Evolutionary conservation across 2,329 filamentous ascomycete genomes (phyloP).

Genomic region (Aspergillus persii): DNA sequence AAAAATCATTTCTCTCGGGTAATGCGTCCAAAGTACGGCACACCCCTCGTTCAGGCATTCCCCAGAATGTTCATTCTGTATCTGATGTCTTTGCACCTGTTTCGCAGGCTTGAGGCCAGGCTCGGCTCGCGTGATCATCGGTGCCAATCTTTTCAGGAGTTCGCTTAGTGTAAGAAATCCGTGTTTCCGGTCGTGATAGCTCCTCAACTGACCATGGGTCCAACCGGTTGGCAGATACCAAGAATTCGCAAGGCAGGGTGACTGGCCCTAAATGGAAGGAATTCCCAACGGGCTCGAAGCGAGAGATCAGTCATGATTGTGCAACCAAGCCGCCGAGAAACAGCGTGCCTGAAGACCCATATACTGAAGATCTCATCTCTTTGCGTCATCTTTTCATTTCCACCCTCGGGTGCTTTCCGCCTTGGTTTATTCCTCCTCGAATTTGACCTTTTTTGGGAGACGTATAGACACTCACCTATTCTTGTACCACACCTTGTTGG

Average conservation of each 20-base stretch:
- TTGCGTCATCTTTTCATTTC: conserved; percentile 6
- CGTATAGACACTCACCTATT: conserved; percentile 7
- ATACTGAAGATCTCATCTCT: conserved; percentile 21
- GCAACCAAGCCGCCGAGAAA: conserved; percentile 4
- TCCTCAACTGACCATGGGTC: conserved; percentile 4
- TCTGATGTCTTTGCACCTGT: conserved; percentile 4
- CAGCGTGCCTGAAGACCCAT: conserved; percentile 7
- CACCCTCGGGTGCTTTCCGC: neutral
- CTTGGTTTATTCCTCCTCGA: conserved; percentile 1
- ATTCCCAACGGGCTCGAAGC: neutral
- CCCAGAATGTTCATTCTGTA: conserved; percentile 17
- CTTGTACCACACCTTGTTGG: conserved; percentile 11
- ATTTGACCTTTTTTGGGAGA: neutral
- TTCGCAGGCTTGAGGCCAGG: neutral
- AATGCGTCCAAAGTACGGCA: conserved; percentile 16
- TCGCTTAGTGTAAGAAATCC: conserved; percentile 7
- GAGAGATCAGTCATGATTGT: conserved; percentile 6
- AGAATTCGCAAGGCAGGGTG: conserved; percentile 12
- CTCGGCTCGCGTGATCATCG: conserved; percentile 10
- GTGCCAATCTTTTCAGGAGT: conserved; percentile 6
- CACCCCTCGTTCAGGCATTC: conserved; percentile 14
- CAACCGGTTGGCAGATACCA: conserved; percentile 3
- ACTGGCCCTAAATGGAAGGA: conserved; percentile 9
- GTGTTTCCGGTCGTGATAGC: neutral
- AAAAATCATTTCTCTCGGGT: conserved; percentile 12